Conservation (phyloP, 768 basidiomycete species). For the Boletus pseudo-olivaceus region DNA sequence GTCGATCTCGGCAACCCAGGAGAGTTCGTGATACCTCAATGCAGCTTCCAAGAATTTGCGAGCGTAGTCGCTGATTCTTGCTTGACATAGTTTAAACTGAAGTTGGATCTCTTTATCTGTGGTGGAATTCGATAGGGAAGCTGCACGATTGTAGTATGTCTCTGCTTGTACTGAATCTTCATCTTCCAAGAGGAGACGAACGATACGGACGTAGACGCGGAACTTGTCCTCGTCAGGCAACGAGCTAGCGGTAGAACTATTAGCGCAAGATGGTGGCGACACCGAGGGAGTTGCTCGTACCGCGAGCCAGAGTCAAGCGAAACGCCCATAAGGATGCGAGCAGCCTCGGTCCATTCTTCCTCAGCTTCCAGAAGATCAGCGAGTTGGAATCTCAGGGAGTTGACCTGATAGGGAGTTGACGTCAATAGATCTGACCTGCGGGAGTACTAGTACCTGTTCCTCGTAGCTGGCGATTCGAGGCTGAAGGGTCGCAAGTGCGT, state of each 20-base stretch:
- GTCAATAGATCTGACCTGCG: slow-evolving; percentile 4
- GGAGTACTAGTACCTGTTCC: slow-evolving; percentile 68
- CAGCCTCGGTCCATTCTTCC: slow-evolving; percentile 93
- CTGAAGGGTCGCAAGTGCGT: slow-evolving; percentile 66
- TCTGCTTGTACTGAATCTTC: slow-evolving; percentile 98
- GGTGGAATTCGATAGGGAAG: slow-evolving; percentile 79
- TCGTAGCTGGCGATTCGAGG: slow-evolving; percentile 88
- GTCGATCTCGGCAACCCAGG: slow-evolving; percentile 86
- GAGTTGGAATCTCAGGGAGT: slow-evolving; percentile 80
- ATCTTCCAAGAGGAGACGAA: slow-evolving; percentile 90
- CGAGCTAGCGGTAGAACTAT: slow-evolving; percentile 36
- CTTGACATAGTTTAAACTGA: slow-evolving; percentile 89
- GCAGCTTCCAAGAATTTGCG: slow-evolving; percentile 95
- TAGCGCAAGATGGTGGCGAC: background rate
- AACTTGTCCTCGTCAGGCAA: slow-evolving; percentile 84
- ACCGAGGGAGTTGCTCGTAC: slow-evolving; percentile 38
- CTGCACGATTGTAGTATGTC: slow-evolving; percentile 95
- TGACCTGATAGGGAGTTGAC: slow-evolving; percentile 50
- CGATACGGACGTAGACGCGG: slow-evolving; percentile 87
- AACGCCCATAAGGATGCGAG: slow-evolving; percentile 87
- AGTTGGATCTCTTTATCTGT: slow-evolving; percentile 76
- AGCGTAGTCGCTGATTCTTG: slow-evolving; percentile 88
- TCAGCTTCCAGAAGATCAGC: slow-evolving; percentile 85
- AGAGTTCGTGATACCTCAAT: slow-evolving; percentile 89
- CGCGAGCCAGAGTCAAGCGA: slow-evolving; percentile 87